Base-by-base conservation (phyloP, 1,284 basidiomycete genomes). In the Microbotryum silenes-acaulis region DNA sequence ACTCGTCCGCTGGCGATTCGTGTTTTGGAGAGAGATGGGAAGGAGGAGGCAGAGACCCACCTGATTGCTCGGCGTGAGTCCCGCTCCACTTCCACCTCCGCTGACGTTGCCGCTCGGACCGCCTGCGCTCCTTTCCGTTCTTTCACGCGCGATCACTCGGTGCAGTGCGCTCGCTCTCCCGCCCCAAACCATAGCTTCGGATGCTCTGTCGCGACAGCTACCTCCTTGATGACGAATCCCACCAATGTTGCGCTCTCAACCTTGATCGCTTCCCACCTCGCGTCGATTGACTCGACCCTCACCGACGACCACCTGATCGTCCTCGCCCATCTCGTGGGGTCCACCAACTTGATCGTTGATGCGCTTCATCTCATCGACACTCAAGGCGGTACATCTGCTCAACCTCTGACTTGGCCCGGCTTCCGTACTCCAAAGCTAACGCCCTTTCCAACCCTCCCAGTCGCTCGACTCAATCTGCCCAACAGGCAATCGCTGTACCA, bases 301-400 rank as follows among this genome's bases (percentile, higher is more conserved):
- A 37, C 45, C 21, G 60, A 61, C 45, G 27, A 45, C 7, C n/a
- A 47, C 37, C 21, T 64, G 21, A 25, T 21, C 50, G 18, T 60
- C 4, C 61, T 67, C 54, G 56, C 61, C 1, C 56, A 62, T 50
- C 6, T 59, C 23, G 47, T 60, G 54, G 56, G 58, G 0, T 48
- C 53, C 3, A 16, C 53, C 4, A 56, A 9, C 12, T 42, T 48
- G 18, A 44, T 65, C 27, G 23, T 57, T 31, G 63, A 65, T n/a
- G 66, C 63, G 6, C 59, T 65, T 29, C 63, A 67, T 42, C 54
- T 67, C 27, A n/a, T 67, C 31, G 66, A 67, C 49, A 54, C 55
- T 5, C 52, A 54, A 27, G 23, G 47, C 23, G 65, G 65, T 66
- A 14, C 45, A 54, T 6, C 16, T 16, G 14, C 6, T 12, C 37